Conservation (phyloP, 441 rosid species). For the Gossypium lobatum region DNA sequence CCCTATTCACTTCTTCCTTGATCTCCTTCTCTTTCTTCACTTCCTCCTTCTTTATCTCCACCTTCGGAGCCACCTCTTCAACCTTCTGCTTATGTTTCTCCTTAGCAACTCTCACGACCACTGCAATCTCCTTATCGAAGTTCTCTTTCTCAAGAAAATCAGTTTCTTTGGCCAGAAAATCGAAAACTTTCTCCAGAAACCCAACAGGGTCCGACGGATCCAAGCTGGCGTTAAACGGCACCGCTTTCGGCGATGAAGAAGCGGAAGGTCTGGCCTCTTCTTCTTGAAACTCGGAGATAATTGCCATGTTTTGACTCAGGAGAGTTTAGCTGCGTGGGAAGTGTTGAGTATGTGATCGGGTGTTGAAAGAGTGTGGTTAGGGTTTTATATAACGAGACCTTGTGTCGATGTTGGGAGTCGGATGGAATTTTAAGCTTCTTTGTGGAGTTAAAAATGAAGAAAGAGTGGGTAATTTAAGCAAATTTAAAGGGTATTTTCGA, state of each 20-base stretch:
- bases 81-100: slow-evolving; percentile 44
- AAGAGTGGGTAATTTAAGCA: too few species aligned
- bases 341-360: not conserved
- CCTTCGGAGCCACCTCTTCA: slow-evolving; percentile 24
- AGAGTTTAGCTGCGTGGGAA: not conserved
- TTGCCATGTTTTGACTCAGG: slow-evolving; percentile 43
- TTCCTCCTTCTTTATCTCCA: slow-evolving; percentile 20
- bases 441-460: not conserved
- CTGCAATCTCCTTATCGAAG: slow-evolving; percentile 57
- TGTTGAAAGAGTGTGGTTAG: not conserved
- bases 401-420: not conserved
- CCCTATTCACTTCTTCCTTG: slow-evolving; percentile 15
- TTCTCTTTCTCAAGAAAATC: slow-evolving; percentile 47
- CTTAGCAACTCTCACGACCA: slow-evolving; percentile 41
- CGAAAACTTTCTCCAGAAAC: slow-evolving; percentile 52
- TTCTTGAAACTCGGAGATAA: slow-evolving; percentile 72
- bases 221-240: slow-evolving; percentile 41
- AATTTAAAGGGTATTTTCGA: too few species aligned
- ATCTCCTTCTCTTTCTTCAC: slow-evolving; percentile 22
- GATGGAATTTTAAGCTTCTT: not conserved
- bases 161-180: slow-evolving; percentile 57
- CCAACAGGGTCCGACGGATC: slow-evolving; percentile 59
- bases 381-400: not conserved
- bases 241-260: slow-evolving; percentile 24
- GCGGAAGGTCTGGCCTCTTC: slow-evolving; percentile 37